Evolutionary conservation across 1,139 yeast genomes (phyloP).

Genomic region (Protomyces gravidus): DNA sequence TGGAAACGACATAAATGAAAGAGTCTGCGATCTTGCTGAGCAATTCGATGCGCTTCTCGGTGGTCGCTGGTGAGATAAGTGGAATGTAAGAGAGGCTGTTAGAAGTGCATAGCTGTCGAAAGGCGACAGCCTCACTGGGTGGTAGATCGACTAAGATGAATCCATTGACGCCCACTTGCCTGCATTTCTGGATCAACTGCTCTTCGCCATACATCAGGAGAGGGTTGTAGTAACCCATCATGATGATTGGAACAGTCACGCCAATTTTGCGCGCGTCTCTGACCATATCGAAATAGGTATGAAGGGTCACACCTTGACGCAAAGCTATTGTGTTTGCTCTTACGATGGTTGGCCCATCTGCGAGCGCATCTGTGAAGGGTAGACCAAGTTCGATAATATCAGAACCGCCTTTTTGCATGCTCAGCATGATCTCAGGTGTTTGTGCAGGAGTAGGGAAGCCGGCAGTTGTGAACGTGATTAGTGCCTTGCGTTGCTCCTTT

Average conservation of each 20-base stretch:
- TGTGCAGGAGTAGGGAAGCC: conserved; percentile 87
- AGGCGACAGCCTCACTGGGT: conserved; percentile 91
- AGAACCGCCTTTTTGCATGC: conserved; percentile 91
- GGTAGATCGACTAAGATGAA: conserved; percentile 93
- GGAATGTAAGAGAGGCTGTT: conserved; percentile 73
- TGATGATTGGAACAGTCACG: conserved; percentile 76
- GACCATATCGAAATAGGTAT: conserved; percentile 64
- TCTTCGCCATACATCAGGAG: conserved; percentile 85
- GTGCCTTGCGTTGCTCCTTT: conserved; percentile 63
- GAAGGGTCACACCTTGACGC: conserved; percentile 71
- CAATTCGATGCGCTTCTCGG: conserved; percentile 75
- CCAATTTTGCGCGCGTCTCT: conserved; percentile 73
- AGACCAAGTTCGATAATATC: conserved; percentile 91
- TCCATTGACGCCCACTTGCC: conserved; percentile 89
- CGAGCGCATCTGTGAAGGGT: conserved; percentile 98
- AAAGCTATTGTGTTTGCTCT: conserved; percentile 74
- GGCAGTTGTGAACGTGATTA: conserved; percentile 89
- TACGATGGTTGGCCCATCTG: conserved; percentile 97
- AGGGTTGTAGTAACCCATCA: conserved; percentile 98
- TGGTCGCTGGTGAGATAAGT: conserved; percentile 92
- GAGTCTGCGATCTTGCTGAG: conserved; percentile 86
- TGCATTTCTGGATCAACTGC: conserved; percentile 68
- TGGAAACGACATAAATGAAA: conserved; percentile 88
- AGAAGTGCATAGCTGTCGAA: conserved; percentile 65
- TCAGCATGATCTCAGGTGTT: conserved; percentile 77